phyloP scores from a whole-genome alignment of 2,329 filamentous ascomycete species.

The Pseudogymnoascus sp. region DNA sequence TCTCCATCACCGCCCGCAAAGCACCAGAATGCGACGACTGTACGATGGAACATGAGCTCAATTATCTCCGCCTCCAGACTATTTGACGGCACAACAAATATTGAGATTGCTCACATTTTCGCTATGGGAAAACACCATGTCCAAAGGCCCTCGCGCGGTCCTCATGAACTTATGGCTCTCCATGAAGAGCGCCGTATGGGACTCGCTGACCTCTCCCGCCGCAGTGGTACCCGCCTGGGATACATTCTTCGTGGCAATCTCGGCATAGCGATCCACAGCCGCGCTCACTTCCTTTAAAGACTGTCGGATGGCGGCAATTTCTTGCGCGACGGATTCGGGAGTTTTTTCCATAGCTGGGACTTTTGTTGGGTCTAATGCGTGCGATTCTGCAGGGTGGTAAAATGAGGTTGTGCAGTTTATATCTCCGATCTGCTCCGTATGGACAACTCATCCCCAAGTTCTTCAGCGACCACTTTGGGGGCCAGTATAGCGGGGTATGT shows the following conservation, averaged over 20 bases:
- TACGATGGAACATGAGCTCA: not conserved
- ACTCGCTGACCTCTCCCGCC: constrained; percentile 13
- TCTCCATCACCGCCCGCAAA: constrained; percentile 18
- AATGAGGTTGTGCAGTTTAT: not conserved
- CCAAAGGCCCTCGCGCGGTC: constrained; percentile 16
- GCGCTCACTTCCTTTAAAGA: constrained; percentile 15
- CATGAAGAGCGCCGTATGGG: constrained; percentile 12
- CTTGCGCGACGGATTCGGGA: constrained; percentile 14
- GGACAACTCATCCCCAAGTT: not conserved
- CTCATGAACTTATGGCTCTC: constrained; percentile 1
- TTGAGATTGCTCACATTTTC: constrained; percentile 18
- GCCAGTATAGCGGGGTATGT: not conserved
- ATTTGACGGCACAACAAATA: not conserved
- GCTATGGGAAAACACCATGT: constrained; percentile 19
- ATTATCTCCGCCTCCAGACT: not conserved
- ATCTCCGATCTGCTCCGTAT: not conserved
- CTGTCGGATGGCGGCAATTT: constrained; percentile 18
- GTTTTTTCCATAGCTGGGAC: constrained; percentile 1
- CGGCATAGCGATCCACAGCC: constrained; percentile 15
- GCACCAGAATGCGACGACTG: constrained; percentile 16
- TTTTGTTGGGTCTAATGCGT: not conserved
- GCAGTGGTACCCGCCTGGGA: constrained; percentile 9
- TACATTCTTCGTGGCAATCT: constrained; percentile 14
- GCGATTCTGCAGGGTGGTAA: not conserved
- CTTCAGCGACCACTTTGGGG: not conserved